Evolutionary conservation across 345 rosid genomes (phyloP), one percentile per base, ranked within the genome.

Genomic region (Lagerstroemia speciosa): DNA sequence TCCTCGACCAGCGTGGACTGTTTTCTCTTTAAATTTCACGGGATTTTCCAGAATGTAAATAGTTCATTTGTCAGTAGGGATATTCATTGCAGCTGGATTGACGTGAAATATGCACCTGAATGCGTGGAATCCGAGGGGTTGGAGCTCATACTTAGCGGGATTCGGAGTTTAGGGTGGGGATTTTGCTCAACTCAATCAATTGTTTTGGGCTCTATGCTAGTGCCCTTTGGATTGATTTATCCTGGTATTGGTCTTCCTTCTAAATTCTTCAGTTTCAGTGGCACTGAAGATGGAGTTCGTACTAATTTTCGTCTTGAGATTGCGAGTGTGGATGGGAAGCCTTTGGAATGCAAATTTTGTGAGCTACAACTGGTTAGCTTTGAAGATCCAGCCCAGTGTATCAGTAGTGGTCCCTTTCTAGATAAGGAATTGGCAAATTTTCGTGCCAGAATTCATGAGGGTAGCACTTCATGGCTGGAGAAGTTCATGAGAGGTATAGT

Each of bases 141-240:
- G 71, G 76, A 1, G 77, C 67, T 73, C 81, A 79, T 89, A 61
- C 76, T 74, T 76, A 64, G 68, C 64, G 95, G 81, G 17, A 77
- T 88, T 71, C 79, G 75, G 84, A 87, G 76, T 63, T 78, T 91
- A 64, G 90, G 93, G 31, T 94, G 97, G 99, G 99, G 98, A 0
- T 80, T 81, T 79, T 89, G 92, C 76, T 88, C 96, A 0, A 81
- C 84, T 46, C 91, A 91, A 69, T 85, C 87, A 0, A 72, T 89
- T 69, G 50, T 89, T 72, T 69, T 84, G 34, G 92, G 92, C 71
- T 78, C 96, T 55, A 76, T 82, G 12, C 46, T 91, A 8, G 76
- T 89, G 75, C 92, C 93, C 33, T 89, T 94, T 66, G 95, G 90
- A 38, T 83, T 94, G 77, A 85, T 94, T 71, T 94, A 88, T 78